Evolutionary conservation across 176 grass and related monocot genomes (phyloP), one percentile per base, ranked within the genome.

Genomic region (Cocos nucifera): DNA sequence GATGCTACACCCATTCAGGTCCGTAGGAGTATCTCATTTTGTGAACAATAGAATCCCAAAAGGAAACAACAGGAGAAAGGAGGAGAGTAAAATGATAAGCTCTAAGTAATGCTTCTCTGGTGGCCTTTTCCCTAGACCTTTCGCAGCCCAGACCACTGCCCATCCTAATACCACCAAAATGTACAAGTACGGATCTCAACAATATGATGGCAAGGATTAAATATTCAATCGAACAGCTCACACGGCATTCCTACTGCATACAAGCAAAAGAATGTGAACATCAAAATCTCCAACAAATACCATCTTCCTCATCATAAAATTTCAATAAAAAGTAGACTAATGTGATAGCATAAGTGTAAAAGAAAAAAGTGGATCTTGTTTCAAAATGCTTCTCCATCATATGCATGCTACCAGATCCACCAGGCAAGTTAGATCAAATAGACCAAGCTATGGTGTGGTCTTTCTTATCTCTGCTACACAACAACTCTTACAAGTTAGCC

Each of bases 1-100:
- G 76, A 71, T 57, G 21, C 89, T 85, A 95, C 85, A 89, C 85
- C 66, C 89, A 95, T 69, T 95, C 89, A 63, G 81, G 89, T 74
- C 89, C 84, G 81, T 82, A 89, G 18, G 89, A 85, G 85, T 95
- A 95, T 85, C 85, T 89, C 63, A 89, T 85, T 80, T 95, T 95
- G 81, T 85, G 85, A 61, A 95, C 85, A 67, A 89, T 89, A 75
- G 81, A 95, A 39, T 95, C 89, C 89, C 89, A 95, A 62, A 75
- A 89, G 75, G 85, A 89, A 61, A 95, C 72, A 12, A 83, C 64
- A 58, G 89, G 89, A 64, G 56, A 89, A 53, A 95, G 89, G 12
- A 95, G 72, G 62, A 95, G 78, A 7, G 69, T 82, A 35, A 71
- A 74, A 29, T 71, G 63, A 77, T 89, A 79, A 17, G 73, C 69